Conservation (phyloP, 1,139 yeast genomes). For the Saccharomyces pastorianus region DNA sequence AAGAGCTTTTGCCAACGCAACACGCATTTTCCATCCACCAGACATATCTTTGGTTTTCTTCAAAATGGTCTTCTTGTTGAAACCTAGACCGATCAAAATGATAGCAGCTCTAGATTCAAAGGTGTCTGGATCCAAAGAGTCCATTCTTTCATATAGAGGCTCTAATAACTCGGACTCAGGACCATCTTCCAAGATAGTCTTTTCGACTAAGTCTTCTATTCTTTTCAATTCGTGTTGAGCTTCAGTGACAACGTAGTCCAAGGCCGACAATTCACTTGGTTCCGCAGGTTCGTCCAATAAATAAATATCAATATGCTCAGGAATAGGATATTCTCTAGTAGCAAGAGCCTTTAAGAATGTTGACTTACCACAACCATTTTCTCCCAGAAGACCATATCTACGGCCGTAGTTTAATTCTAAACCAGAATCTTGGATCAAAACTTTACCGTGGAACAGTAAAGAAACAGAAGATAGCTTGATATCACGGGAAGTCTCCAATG, state of each 20-base stretch:
- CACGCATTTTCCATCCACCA: constrained; percentile 90
- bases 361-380: constrained; percentile 98
- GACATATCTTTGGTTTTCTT: constrained; percentile 97
- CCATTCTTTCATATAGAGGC: constrained; percentile 88
- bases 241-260: constrained; percentile 94
- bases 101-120: constrained; percentile 95
- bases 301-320: constrained; percentile 84
- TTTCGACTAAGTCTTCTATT: constrained; percentile 87
- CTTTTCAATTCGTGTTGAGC: constrained; percentile 90
- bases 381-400: constrained; percentile 93
- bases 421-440: constrained; percentile 81
- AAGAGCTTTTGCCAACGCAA: constrained; percentile 66
- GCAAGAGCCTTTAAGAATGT: constrained; percentile 89
- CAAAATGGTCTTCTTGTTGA: constrained; percentile 74
- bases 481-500: constrained; percentile 87
- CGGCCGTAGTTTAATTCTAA: constrained; percentile 95
- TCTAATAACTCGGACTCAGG: constrained; percentile 87
- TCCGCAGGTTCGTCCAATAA: constrained; percentile 96
- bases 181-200: constrained; percentile 80
- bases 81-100: constrained; percentile 94
- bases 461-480: constrained; percentile 84
- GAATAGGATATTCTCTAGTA: constrained; percentile 93
- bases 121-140: constrained; percentile 90
- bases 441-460: constrained; percentile 94
- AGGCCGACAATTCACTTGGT: constrained; percentile 82